Evolutionary conservation across 2,329 filamentous ascomycete genomes (phyloP).

Genomic region (Hirsutella rhossiliensis): DNA sequence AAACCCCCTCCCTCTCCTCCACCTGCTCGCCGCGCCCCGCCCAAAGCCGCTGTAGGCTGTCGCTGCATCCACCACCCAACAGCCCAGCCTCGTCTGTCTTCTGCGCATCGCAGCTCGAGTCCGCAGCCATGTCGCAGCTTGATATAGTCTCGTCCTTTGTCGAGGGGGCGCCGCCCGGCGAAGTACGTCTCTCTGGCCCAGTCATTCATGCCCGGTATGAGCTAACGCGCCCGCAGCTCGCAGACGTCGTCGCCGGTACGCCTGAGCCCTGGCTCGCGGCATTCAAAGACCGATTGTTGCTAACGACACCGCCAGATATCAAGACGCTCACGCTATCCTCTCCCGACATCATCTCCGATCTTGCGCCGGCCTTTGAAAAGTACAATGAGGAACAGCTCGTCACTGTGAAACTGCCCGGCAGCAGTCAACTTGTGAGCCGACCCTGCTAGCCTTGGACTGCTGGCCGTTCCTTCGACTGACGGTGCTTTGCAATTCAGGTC

Average conservation of each 20-base stretch:
- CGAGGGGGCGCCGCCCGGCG: constrained; percentile 86
- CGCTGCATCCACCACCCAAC: not conserved
- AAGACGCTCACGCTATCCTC: constrained; percentile 68
- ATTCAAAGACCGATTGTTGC: not conserved
- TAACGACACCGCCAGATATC: constrained; percentile 53
- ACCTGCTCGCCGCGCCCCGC: too few species aligned
- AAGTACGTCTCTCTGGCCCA: constrained; percentile 45
- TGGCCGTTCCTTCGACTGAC: constrained; percentile 4
- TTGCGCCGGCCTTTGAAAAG: constrained; percentile 75
- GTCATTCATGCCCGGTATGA: constrained; percentile 1
- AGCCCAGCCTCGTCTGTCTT: not conserved
- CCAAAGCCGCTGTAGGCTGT: too few species aligned
- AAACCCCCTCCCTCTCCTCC: too few species aligned
- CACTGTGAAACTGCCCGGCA: constrained; percentile 79
- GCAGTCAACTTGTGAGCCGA: constrained; percentile 45
- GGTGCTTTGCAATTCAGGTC: constrained; percentile 35
- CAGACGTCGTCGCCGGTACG: constrained; percentile 78
- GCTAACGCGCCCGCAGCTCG: constrained; percentile 46
- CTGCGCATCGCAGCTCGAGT: not conserved
- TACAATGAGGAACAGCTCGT: constrained; percentile 95
- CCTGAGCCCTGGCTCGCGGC: not conserved
- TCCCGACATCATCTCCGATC: constrained; percentile 54
- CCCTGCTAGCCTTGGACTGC: not conserved
- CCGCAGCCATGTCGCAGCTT: constrained; percentile 21
- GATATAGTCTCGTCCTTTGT: constrained; percentile 67